phyloP scores from a whole-genome alignment of 495 filamentous ascomycete species.

The Talaromyces nanjingensis region DNA sequence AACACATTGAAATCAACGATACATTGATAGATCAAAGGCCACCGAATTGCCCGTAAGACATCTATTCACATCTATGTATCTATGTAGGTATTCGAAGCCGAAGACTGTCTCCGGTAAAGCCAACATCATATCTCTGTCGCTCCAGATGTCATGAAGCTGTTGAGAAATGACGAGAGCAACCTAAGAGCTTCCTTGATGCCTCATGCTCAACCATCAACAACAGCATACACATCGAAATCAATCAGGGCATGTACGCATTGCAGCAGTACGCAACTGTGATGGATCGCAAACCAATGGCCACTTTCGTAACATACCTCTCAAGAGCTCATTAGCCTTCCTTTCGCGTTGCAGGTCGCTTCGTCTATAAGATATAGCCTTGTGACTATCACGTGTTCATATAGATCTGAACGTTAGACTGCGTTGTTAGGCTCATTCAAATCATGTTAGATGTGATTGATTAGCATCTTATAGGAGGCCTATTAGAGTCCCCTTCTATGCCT shows the following conservation, averaged over 20 bases:
- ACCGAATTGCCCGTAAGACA: not conserved
- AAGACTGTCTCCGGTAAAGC: not conserved
- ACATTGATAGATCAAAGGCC: not conserved
- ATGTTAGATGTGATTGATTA: too few species aligned
- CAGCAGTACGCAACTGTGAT: not conserved
- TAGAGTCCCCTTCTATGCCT: not conserved
- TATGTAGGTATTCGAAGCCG: not conserved
- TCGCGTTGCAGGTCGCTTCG: not conserved
- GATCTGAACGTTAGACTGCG: not conserved
- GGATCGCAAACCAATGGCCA: not conserved
- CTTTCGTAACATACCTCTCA: not conserved
- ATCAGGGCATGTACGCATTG: not conserved
- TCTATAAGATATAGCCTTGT: not conserved
- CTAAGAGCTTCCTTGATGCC: too few species aligned
- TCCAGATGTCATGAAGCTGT: not conserved
- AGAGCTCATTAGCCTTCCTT: not conserved
- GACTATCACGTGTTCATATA: not conserved
- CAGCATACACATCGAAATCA: not conserved
- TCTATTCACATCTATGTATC: not conserved
- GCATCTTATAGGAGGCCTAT: too few species aligned
- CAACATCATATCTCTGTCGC: not conserved
- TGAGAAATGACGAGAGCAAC: not conserved
- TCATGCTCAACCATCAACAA: not conserved
- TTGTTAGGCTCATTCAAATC: not conserved
- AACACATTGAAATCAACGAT: not conserved